Evolutionary conservation across 331 rosid species (phyloP), one percentile per base, ranked within the genome.

Genomic region (Rosa hybrid): DNA sequence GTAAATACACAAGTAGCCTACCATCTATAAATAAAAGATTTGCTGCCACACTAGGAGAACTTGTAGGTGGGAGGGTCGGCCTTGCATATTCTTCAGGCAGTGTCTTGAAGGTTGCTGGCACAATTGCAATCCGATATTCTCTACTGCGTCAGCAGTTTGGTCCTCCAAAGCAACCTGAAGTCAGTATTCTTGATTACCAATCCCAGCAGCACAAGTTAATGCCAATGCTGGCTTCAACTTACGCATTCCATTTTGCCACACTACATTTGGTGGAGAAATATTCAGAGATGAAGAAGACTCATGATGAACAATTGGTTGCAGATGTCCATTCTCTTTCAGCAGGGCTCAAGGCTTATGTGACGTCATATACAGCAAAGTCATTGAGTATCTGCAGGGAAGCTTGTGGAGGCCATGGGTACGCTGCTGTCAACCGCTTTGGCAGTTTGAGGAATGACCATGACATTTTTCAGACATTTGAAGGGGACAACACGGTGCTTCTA

Each of bases 331-430:
- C 94, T 13, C 92, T 93, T 56, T 93, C 99, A 0, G 97, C 99
- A 6, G 99, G 99, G 73, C 90, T 95, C 69, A 95, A 93, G 90
- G 92, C 99, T 80, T 95, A 95, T 57, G 84, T 95, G 82, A 95
- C 99, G 2, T 68, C 92, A 5, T 95, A 93, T 80, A 93, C 99
- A 0, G 98, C 99, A 25, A 95, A 90, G 88, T 90, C 99, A 56
- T 86, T 95, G 88, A 95, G 91, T 85, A 81, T 80, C 88, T 95
- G 99, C 81, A 90, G 99, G 91, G 99, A 95, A 84, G 90, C 98
- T 70, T 95, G 99, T 85, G 99, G 99, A 80, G 99, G 99, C 79
- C 99, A 95, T 89, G 99, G 99, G 67, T 95, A 95, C 79, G 99
- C 99, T 81, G 96, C 97, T 23, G 97, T 91, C 20, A 95, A 93